Base-by-base conservation (phyloP, 352 stramenopile genomes). In the Ophiocytium majus region DNA sequence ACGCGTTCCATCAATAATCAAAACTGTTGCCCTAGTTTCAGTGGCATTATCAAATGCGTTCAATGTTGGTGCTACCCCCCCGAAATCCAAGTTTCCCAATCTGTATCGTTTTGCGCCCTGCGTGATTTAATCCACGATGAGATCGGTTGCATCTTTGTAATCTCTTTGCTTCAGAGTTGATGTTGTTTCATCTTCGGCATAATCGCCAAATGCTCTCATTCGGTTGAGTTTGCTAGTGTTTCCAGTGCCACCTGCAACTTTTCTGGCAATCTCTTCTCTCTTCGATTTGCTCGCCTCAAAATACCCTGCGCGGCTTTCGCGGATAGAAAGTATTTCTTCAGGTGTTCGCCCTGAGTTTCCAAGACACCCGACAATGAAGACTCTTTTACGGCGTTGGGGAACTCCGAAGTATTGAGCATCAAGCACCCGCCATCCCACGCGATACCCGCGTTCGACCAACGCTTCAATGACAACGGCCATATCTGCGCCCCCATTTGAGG, bases 381-480 rank as follows among this genome's bases (percentile, higher is more conserved):
- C 57, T 23, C 57, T 23, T 71, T 28, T 23, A 28, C 57, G 57
- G 57, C 57, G 57, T 28, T 71, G 57, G 57, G 57, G 19, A 23
- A 71, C 19, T 23, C 57, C 57, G 57, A 71, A 71, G 57, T 71
- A 71, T 71, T 71, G 57, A 71, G 57, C 57, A 28, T 71, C 57
- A 28, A 71, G 57, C 23, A 28, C 28, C 28, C 57, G 23, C 57
- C 57, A 71, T 28, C 19, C 57, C 57, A 28, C 57, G 28, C 57
- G 57, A n/a, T n/a, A n/a, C 28, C 57, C 57, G 23, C 28, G 23
- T 23, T 23, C 19, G 57, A 23, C 57, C 23, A 71, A 28, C 57
- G 57, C 57, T 71, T 28, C 57, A 23, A 71, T 23, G 57, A 71
- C 23, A 71, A 23, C 23, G 23, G 19, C 57, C 19, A 71, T 23